phyloP scores from a whole-genome alignment of 768 basidiomycete genomes.

The Boletales sp. region DNA sequence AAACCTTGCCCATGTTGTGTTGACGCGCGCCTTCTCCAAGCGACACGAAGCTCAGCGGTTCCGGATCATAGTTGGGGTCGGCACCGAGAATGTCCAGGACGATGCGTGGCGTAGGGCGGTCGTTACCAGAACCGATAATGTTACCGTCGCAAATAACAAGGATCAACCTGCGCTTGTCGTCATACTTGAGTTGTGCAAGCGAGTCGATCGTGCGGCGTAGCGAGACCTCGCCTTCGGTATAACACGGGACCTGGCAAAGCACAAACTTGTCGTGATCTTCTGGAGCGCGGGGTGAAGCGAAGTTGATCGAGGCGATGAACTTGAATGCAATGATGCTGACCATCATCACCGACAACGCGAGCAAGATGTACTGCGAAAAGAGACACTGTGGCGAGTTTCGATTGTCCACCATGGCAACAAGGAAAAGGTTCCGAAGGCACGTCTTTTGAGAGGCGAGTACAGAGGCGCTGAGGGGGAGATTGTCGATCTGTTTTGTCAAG shows the following conservation, averaged over 20 bases:
- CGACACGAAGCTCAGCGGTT: slow-evolving; percentile 90
- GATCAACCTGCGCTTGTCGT: slow-evolving; percentile 95
- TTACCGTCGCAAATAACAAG: slow-evolving; percentile 96
- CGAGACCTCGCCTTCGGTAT: slow-evolving; percentile 91
- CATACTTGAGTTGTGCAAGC: slow-evolving; percentile 90
- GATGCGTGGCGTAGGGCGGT: slow-evolving; percentile 92
- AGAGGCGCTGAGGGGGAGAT: slow-evolving; percentile 54
- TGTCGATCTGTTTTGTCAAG: slow-evolving; percentile 71
- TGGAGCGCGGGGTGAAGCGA: slow-evolving; percentile 73
- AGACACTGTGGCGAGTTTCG: slow-evolving; percentile 89
- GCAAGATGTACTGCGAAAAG: slow-evolving; percentile 88
- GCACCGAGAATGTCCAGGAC: slow-evolving; percentile 95
- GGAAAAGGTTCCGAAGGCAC: slow-evolving; percentile 91
- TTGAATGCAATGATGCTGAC: slow-evolving; percentile 95
- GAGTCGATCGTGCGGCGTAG: slow-evolving; percentile 90
- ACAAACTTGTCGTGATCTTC: slow-evolving; percentile 98
- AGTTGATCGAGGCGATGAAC: slow-evolving; percentile 88
- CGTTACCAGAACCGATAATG: slow-evolving; percentile 96
- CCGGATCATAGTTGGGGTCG: slow-evolving; percentile 89
- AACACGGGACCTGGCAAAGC: slow-evolving; percentile 97
- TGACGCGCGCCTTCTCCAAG: slow-evolving; percentile 94
- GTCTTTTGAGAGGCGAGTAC: slow-evolving; percentile 72
- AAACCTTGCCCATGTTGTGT: slow-evolving; percentile 98
- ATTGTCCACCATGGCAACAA: slow-evolving; percentile 88
- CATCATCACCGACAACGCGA: slow-evolving; percentile 88